Percentiles rank a stretch among this genome's conserved stretches.
Conservation (phyloP, 2,329 filamentous ascomycete species). For the Corynespora cassiicola region DNA sequence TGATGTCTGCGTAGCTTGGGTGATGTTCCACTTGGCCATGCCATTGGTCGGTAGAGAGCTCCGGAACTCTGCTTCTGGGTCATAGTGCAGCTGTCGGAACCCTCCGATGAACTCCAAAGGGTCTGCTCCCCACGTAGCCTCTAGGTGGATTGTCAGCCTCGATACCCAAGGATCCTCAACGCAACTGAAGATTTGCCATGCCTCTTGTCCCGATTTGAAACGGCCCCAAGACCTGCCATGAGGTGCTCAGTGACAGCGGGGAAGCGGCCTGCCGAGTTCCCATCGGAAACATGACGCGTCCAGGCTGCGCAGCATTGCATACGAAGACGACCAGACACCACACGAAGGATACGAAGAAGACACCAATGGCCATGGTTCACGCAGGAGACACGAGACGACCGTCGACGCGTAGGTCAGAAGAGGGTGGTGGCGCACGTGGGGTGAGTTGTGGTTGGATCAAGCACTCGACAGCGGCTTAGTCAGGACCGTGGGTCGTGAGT, state of each 20-base stretch:
- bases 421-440: slow-evolving; percentile 13
- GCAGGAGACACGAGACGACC: slow-evolving; percentile 2
- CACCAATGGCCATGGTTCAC: slow-evolving; percentile 5
- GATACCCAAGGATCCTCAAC: neutral
- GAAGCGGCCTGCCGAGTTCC: slow-evolving; percentile 15
- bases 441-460: slow-evolving; percentile 20
- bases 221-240: slow-evolving; percentile 63
- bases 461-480: slow-evolving; percentile 16
- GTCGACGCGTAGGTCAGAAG: neutral
- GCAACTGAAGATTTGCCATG: slow-evolving; percentile 35
- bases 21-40: slow-evolving; percentile 55
- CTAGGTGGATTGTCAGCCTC: slow-evolving; percentile 40
- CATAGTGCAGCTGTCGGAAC: slow-evolving; percentile 55
- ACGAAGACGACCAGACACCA: slow-evolving; percentile 13
- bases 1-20: slow-evolving; percentile 39
- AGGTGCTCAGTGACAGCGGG: slow-evolving; percentile 38
- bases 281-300: slow-evolving; percentile 23
- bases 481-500: slow-evolving; percentile 8
- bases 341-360: neutral
- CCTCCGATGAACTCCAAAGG: slow-evolving; percentile 62
- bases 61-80: slow-evolving; percentile 50
- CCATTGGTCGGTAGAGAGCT: slow-evolving; percentile 61
- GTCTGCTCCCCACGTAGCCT: slow-evolving; percentile 65
- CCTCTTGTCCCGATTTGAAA: slow-evolving; percentile 66
- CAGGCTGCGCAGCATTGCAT: slow-evolving; percentile 22